Base-by-base conservation (phyloP, 345 rosid species). In the Boechera stricta region DNA sequence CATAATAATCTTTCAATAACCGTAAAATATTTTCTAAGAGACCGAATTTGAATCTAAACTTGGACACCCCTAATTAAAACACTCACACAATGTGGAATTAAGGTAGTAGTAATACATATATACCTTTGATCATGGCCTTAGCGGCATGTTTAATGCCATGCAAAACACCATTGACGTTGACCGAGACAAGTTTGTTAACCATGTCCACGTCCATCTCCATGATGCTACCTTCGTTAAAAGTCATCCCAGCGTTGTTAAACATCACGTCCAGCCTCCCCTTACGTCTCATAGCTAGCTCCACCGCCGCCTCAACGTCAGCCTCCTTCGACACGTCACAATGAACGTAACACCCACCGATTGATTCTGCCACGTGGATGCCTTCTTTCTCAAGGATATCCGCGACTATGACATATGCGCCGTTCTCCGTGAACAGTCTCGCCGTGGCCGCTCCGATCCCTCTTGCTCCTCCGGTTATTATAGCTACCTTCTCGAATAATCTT, bases 381-480 rank as follows among this genome's bases (percentile, higher is more conserved):
- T 84, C 62, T 2, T 87, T 85, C 16, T 90, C 94, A 1, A 93
- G 70, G 28, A 93, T 80, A 79, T 93, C 98, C 0, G 94, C 96
- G 0, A 93, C 75, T 18, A 93, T 80, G 2, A 93, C 87, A 61
- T 79, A 64, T 0, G 98, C 98, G 0, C 98, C 98, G 13, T 86
- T 79, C 66, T 90, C 74, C 5, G 92, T 76, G 51, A 91, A 88
- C n/a, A 87, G 18, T 57, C 69, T 87, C 13, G 96, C 97, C 6
- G 91, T 83, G 26, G 96, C 92, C 5, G 92, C 98, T 54, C 97
- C 97, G 3, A 90, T 93, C 16, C 97, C 98, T 79, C 92, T 88
- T 39, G 97, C 97, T 26, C 92, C 98, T 5, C 94, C 98, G 2
- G 96, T 91, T 75, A 93, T 81, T 0, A 91, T 83, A 6, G 87